These are phyloP conservation scores for Nothomitra cinnamomea DNA, from an alignment of 2,329 filamentous ascomycete genomes.

Conservation along the genomic window DNA sequence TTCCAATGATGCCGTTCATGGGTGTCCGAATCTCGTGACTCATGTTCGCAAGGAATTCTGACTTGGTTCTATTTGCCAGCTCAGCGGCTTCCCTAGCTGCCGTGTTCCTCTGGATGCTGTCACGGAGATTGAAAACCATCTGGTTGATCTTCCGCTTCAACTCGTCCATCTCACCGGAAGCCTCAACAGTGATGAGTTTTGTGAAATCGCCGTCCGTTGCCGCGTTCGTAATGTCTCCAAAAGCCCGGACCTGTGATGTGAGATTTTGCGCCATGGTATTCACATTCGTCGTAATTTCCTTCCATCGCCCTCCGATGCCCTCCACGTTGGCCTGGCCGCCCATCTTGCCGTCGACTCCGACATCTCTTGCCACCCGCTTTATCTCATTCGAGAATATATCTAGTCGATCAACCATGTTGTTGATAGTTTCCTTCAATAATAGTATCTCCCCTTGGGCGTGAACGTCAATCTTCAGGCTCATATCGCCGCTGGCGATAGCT, in stretches of 20 bases:
- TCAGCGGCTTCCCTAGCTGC: conserved; percentile 91
- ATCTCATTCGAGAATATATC: conserved; percentile 95
- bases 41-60: conserved; percentile 97
- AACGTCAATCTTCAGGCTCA: conserved; percentile 91
- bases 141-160: conserved; percentile 98
- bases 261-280: conserved; percentile 76
- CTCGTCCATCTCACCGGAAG: conserved; percentile 97
- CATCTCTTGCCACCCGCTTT: conserved; percentile 87
- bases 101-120: conserved; percentile 93
- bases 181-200: conserved; percentile 90
- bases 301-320: conserved; percentile 87
- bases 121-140: conserved; percentile 91
- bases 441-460: conserved; percentile 90
- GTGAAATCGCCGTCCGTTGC: conserved; percentile 96
- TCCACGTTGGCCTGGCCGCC: conserved; percentile 90
- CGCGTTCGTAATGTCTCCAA: conserved; percentile 95
- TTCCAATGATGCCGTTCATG: conserved; percentile 95
- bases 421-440: conserved; percentile 88
- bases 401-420: conserved; percentile 93
- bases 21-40: conserved; percentile 95
- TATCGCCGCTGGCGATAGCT: conserved; percentile 86
- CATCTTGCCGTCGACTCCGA: conserved; percentile 97
- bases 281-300: conserved; percentile 93
- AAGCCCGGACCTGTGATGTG: conserved; percentile 92
- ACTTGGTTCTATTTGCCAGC: conserved; percentile 93